Base-by-base conservation (phyloP, 108 stramenopile genomes). In the Conticribra guillardii region DNA sequence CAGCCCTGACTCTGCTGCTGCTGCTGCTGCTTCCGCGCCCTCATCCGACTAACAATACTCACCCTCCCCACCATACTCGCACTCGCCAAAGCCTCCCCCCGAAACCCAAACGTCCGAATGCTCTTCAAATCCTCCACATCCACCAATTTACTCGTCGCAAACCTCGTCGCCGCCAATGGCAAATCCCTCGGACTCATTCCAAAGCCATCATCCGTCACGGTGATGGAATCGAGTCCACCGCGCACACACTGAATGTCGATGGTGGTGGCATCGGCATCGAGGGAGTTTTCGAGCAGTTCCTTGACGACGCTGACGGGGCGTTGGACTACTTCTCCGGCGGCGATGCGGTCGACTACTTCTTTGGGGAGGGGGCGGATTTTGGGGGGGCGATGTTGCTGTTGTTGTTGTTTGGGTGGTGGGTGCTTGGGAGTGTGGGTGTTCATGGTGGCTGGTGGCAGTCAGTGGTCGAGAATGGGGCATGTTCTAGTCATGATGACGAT, bases 261-360 rank as follows among this genome's bases (percentile, higher is more conserved):
- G 53, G 22, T 70, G 49, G 46, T 82, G 70, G 66, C 57, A 44
- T 29, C 34, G 64, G 99, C 98, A 73, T 99, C 99, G 33, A 99
- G 74, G 33, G 81, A 86, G 82, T 99, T 99, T 77, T 99, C 99
- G 32, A 99, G 31, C 2, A 99, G 67, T 81, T 99, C 99, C 82
- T 99, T 99, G 47, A 97, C 82, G 21, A 97, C 96, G 37, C 87
- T 86, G 7, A 89, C 84, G 15, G 98, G 98, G 18, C 96, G 79
- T 83, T 98, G 97, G n/a, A 99, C 90, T 28, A 99, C 97, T 83
- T 99, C 98, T 27, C 99, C 99, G 0, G 99, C 98, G 2, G 97
- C 97, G 50, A 99, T 99, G 44, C 88, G 92, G 77, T 98, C 96
- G 61, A 99, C 90, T 1, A 97, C 95, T 16, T 83, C 71, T 59